Conservation (phyloP, 1,284 basidiomycete genomes). For the Apiotrichum veenhuisii region DNA sequence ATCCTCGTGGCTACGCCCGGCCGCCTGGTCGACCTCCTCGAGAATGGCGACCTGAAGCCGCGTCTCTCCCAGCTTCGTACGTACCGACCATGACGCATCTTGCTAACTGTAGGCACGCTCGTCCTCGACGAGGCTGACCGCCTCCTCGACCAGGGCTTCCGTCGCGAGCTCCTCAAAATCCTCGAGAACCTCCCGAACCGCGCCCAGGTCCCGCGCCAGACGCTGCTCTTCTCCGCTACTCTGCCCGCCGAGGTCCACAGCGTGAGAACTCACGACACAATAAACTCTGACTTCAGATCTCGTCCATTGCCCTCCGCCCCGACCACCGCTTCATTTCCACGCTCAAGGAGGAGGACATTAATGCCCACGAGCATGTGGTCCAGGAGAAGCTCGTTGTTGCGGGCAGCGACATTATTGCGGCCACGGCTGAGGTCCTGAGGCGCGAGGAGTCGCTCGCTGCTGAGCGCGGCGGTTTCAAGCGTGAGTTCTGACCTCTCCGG, state of each 20-base stretch:
- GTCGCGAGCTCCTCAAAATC: constrained; percentile 40
- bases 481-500: constrained; percentile 16
- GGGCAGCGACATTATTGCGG: constrained; percentile 53
- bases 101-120: constrained; percentile 35
- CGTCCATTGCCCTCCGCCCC: constrained; percentile 52
- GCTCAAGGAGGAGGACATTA: constrained; percentile 59
- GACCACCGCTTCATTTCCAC: constrained; percentile 63
- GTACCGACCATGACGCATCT: neutral
- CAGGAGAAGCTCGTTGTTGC: constrained; percentile 56
- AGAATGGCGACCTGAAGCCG: constrained; percentile 42
- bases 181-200: constrained; percentile 43
- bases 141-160: constrained; percentile 49
- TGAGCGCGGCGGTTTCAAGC: constrained; percentile 40
- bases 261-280: constrained; percentile 20
- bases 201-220: constrained; percentile 40
- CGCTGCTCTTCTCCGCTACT: constrained; percentile 54
- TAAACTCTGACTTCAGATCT: constrained; percentile 48
- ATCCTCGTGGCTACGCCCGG: constrained; percentile 54
- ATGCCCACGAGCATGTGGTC: constrained; percentile 64
- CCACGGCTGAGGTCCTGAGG: constrained; percentile 46
- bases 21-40: constrained; percentile 52
- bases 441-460: constrained; percentile 36
- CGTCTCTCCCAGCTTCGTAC: constrained; percentile 35
- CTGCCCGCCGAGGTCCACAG: constrained; percentile 49
- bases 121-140: constrained; percentile 55